Percentiles rank a stretch among this genome's conserved stretches.
Evolutionary conservation across 352 stramenopile species (phyloP).

Genomic region (Lagenidium giganteum): DNA sequence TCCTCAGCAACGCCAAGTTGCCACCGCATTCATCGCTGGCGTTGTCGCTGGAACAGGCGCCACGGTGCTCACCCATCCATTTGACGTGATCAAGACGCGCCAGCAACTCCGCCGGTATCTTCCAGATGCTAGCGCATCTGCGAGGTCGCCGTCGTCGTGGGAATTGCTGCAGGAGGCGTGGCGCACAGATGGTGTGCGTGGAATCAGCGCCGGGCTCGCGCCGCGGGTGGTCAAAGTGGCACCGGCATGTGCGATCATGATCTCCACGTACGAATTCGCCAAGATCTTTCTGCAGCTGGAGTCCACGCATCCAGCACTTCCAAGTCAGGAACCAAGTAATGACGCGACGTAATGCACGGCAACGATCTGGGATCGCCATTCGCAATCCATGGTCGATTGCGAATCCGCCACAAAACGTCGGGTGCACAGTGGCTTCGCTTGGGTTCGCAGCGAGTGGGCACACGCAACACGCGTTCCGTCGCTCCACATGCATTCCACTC

Average conservation of each 20-base stretch:
- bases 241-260: constrained; percentile 78
- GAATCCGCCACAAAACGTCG: too few species aligned
- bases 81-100: constrained; percentile 95
- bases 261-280: constrained; percentile 61
- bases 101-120: too few species aligned
- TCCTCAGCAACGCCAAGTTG: constrained; percentile 24
- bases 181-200: constrained; percentile 28
- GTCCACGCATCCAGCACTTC: too few species aligned
- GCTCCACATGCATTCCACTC: too few species aligned
- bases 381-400: too few species aligned
- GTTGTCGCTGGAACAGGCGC: constrained; percentile 79
- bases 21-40: constrained; percentile 81
- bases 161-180: constrained; percentile 51
- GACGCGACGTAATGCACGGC: too few species aligned
- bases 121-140: too few species aligned
- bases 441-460: too few species aligned
- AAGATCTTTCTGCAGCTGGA: constrained; percentile 65
- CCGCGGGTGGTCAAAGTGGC: constrained; percentile 67
- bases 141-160: constrained; percentile 27
- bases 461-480: too few species aligned
- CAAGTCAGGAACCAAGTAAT: too few species aligned
- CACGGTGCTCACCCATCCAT: constrained; percentile 89
- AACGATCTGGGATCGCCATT: too few species aligned
- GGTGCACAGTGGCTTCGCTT: too few species aligned
- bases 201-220: constrained; percentile 39